Evolutionary conservation across 2,329 filamentous ascomycete genomes (phyloP), one percentile per base, ranked within the genome.

Genomic region (Fusarium virguliforme): DNA sequence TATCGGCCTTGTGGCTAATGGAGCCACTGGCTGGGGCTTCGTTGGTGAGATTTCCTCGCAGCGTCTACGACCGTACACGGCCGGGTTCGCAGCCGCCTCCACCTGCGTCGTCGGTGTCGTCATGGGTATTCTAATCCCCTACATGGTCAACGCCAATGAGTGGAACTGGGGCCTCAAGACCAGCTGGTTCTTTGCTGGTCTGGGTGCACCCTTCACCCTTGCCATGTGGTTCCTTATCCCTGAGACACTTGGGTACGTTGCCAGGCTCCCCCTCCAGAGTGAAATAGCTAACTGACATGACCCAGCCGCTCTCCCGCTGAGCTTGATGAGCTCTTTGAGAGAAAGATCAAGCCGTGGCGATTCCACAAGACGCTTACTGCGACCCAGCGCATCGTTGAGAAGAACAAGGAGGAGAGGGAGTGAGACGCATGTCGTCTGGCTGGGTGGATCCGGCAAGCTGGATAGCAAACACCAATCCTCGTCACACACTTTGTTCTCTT

Each of bases 131-230:
- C 64, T 78, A 4, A 76, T 72, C 13, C 79, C 79, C 0, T 80
- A 78, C 57, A 80, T 80, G 76, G 66, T 80, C 8, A 79, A 80
- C 24, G 67, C 65, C 1, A 72, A 77, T 18, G 67, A 78, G 54
- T 79, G 77, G 62, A 73, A 77, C 43, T 80, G 77, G 78, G 75
- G 75, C 0, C 74, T 77, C 35, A 80, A 79, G 56, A 75, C 78
- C 1, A 78, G 75, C 8, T 79, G 77, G 60, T 75, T 81, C 22
- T 80, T 77, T 46, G 76, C 69, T 15, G 75, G 65, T 24, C 54
- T 74, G 18, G 74, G 76, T 12, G 13, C 70, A 0, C 65, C 73
- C 0, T 79, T 76, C 64, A 43, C 74, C 4, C 37, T 75, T 1
- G 75, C 74, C 48, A 74, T 75, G 40, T 79, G 77, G 64, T 78